Evolutionary conservation across 2,329 filamentous ascomycete genomes (phyloP), one percentile per base, ranked within the genome.

Genomic region (Fusarium ambrosium): DNA sequence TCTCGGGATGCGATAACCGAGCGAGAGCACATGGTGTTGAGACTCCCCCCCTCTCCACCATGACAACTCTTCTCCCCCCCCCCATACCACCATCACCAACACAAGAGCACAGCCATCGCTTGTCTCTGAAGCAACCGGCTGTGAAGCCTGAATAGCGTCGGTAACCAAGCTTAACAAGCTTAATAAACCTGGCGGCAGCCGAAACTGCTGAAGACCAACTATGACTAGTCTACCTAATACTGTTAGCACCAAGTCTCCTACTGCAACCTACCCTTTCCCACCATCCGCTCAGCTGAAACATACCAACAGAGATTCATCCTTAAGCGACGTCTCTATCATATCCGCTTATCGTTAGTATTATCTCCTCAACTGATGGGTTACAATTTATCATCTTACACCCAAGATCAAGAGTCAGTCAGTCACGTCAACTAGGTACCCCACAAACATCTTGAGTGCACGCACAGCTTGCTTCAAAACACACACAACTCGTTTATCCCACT

Each of bases 401-500:
- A 43, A 43, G 41, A 43, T 43, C 43, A 48, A 58, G 13, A 56
- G 24, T 53, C 48, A 53, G 29, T 32, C 43, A 51, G n/a, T 45
- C 41, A 45, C 41, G 45, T 24, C 22, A 48, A 39, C 27, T 18
- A 32, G 29, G 29, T 32, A 39, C 55, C n/a, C 16, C 32, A 39
- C 36, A 24, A n/a, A 22, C 14, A 27, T 5, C 9, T 9, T 9
- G 16, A 22, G 6, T 41, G n/a, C n/a, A 36, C 14, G 20, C 10
- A 34, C 32, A 34, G 11, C 32, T 34, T 34, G 29, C 32, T 45
- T 29, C 29, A 63, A 64, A 73, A 43, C 41, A 62, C 41, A 62
- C 27, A 51, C 55, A n/a, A 34, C 43, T 43, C 43, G 24, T 41
- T 59, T 71, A 32, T 63, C 73, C 53, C 16, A 20, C 64, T 74